Base-by-base conservation (phyloP, 1,284 basidiomycete genomes). In the Cutaneotrichosporon sp. region DNA sequence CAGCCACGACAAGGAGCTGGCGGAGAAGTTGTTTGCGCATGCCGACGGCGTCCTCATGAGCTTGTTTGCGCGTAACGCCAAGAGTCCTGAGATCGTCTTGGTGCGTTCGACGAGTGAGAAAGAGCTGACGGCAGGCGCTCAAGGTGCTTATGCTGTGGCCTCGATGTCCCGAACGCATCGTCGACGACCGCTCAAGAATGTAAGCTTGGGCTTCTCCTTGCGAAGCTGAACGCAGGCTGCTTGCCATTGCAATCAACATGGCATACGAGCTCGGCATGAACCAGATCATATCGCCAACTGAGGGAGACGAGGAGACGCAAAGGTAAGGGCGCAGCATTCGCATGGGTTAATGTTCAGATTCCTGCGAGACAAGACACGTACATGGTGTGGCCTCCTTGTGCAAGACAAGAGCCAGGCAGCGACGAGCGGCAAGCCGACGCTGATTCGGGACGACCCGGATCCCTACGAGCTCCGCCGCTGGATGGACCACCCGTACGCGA, bases 241-340 rank as follows among this genome's bases (percentile, higher is more conserved):
- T 51, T 5, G 42, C 49, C 1, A 23, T 51, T 14, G 41, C 49
- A 7, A 33, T 51, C 23, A 51, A 51, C 36, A 51, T 51, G 49
- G 49, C 49, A 0, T 36, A 45, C 23, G 49, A 51, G 18, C 42
- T 51, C 7, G 49, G 49, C 18, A 8, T 51, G 26, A 51, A 51
- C 36, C 49, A 42, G 10, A 34, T 34, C n/a, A 35, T 37, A n/a
- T 22, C 43, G 14, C 21, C 35, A 5, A 22, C n/a, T 7, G 49
- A 51, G 18, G 36, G 43, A 4, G 49, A 51, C 36, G 49, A 51
- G 18, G 42, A 38, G 17, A 18, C 42, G 4, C 49, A 51, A 26
- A 23, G 43, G 47, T 49, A 4, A 18, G 46, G n/a, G n/a, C n/a
- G n/a, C n/a, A n/a, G n/a, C n/a, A n/a, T n/a, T n/a, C n/a, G n/a